A percentile compares a stretch with the other conserved stretches of the same genome.
phyloP scores from a whole-genome alignment of 2,329 filamentous ascomycete genomes.

The Alternaria postmessia region DNA sequence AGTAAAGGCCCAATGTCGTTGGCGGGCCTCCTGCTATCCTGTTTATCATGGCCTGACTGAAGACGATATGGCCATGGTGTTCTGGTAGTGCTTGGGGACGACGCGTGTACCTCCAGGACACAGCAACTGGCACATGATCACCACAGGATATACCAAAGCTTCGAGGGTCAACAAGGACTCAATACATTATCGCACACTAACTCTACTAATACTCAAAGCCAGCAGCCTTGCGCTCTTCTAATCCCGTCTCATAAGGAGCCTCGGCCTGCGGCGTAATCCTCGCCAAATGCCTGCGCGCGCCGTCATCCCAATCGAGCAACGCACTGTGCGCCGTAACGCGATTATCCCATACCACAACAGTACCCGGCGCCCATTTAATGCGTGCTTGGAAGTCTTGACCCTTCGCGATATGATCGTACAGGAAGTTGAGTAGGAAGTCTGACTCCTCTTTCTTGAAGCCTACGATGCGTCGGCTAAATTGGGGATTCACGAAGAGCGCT shows the following conservation, averaged over 20 bases:
- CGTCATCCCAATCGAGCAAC: constrained; percentile 81
- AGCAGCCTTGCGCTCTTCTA: constrained; percentile 40
- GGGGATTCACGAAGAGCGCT: constrained; percentile 81
- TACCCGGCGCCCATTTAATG: constrained; percentile 80
- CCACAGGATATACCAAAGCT: background rate
- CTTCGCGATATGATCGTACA: constrained; percentile 77
- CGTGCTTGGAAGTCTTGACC: constrained; percentile 77
- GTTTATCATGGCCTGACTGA: too few relatives aligned
- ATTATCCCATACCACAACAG: constrained; percentile 89
- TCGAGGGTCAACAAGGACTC: background rate
- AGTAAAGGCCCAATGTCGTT: background rate
- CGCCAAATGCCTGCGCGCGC: constrained; percentile 79
- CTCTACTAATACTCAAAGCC: constrained; percentile 31
- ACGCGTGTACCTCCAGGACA: background rate
- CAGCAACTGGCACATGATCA: background rate
- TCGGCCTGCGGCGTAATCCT: constrained; percentile 86
- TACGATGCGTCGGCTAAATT: constrained; percentile 83
- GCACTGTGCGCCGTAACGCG: constrained; percentile 81
- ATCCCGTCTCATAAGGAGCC: constrained; percentile 72
- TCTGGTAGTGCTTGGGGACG: background rate
- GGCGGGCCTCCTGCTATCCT: background rate
- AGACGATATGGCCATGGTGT: background rate
- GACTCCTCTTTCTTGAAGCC: constrained; percentile 89
- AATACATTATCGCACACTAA: background rate
- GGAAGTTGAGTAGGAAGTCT: constrained; percentile 77